Conservation (phyloP, 176 grass and related monocot genomes). For the Puccinellia tenuiflora region DNA sequence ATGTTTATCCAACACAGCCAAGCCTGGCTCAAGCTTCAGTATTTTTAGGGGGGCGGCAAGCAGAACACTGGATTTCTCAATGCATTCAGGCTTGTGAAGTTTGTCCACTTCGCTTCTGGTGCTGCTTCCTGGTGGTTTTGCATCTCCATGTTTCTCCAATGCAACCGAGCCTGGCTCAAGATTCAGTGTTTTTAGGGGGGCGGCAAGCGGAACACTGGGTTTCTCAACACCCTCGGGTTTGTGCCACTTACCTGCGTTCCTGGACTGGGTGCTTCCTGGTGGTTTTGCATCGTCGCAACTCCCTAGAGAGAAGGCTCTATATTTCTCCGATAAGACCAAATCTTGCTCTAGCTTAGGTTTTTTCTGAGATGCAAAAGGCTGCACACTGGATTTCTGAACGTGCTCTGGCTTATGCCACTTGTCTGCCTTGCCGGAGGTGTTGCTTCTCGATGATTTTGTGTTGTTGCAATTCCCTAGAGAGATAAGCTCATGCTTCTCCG, state of each 20-base stretch:
- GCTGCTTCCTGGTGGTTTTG: not conserved
- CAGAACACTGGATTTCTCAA: not conserved
- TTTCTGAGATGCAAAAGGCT: not conserved
- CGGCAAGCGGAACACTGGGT: not conserved
- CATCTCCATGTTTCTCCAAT: not conserved
- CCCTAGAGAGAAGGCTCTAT: not conserved
- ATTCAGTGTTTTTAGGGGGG: not conserved
- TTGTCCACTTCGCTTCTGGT: not conserved
- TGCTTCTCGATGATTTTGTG: not conserved
- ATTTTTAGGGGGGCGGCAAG: not conserved
- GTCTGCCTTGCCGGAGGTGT: not conserved
- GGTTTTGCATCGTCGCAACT: not conserved
- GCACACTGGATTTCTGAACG: not conserved
- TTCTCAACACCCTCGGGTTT: slow-evolving; percentile 3
- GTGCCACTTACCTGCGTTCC: not conserved
- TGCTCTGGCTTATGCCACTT: not conserved
- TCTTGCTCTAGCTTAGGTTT: slow-evolving; percentile 3
- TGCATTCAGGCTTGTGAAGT: not conserved
- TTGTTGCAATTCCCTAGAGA: not conserved
- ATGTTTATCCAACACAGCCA: not conserved
- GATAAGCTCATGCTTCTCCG: not conserved
- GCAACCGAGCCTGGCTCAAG: not conserved
- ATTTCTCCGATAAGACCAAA: not conserved
- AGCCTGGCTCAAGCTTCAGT: not conserved
- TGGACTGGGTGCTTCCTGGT: not conserved